A percentile compares a stretch with the other conserved stretches of the same genome.
Conservation (phyloP, 1,284 basidiomycete genomes). For the Athelia psychrophila region DNA sequence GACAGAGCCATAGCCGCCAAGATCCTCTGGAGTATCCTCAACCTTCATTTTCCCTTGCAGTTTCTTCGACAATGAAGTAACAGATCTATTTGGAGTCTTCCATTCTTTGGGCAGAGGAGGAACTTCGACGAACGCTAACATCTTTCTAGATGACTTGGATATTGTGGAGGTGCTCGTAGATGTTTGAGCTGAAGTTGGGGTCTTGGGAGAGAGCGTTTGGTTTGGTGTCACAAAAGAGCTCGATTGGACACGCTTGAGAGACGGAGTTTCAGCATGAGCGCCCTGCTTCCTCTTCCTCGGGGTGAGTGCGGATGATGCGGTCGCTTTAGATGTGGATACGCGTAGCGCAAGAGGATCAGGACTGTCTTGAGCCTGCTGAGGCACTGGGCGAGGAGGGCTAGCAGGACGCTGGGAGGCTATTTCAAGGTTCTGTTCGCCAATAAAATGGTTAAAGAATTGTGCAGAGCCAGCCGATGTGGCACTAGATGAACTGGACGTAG, state of each 20-base stretch:
- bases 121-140: conserved; percentile 58
- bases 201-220: conserved; percentile 20
- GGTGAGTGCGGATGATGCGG: conserved; percentile 31
- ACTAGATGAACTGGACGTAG: conserved; percentile 32
- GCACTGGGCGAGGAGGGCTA: conserved; percentile 11
- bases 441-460: conserved; percentile 59
- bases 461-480: conserved; percentile 57
- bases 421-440: conserved; percentile 48
- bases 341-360: conserved; percentile 50
- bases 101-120: conserved; percentile 44
- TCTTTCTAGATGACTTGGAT: conserved; percentile 36
- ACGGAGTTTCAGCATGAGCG: conserved; percentile 45
- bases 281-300: conserved; percentile 49
- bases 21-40: conserved; percentile 43
- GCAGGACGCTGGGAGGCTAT: conserved; percentile 17
- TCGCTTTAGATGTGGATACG: conserved; percentile 13
- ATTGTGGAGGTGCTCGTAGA: conserved; percentile 22
- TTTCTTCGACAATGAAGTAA: conserved; percentile 25
- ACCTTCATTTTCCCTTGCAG: conserved; percentile 23
- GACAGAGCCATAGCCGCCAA: conserved; percentile 60
- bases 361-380: conserved; percentile 24
- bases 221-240: conserved; percentile 18
- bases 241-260: conserved; percentile 47
- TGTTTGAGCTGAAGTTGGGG: conserved; percentile 15
- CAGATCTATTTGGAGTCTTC: conserved; percentile 40